phyloP scores from a whole-genome alignment of 2,329 filamentous ascomycete genomes.

The Ophiostoma perfectum region DNA sequence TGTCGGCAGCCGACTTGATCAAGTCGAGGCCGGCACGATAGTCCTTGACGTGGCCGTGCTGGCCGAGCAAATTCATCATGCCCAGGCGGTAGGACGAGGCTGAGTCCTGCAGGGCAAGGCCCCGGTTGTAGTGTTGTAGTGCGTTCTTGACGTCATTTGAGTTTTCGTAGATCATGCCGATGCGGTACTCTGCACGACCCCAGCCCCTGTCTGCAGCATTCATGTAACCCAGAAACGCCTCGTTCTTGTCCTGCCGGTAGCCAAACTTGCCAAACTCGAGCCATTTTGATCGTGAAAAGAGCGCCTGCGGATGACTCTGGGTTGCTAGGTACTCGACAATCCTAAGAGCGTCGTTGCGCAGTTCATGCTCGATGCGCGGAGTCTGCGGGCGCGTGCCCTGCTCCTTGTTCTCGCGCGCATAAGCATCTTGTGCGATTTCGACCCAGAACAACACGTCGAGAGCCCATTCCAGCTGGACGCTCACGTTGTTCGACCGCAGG shows the following conservation, averaged over 20 bases:
- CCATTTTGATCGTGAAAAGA: slow-evolving; percentile 96
- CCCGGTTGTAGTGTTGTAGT: slow-evolving; percentile 80
- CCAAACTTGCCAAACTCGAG: slow-evolving; percentile 97
- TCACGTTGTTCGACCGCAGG: slow-evolving; percentile 86
- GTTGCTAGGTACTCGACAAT: slow-evolving; percentile 86
- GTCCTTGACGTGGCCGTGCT: slow-evolving; percentile 85
- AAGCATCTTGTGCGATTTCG: slow-evolving; percentile 74
- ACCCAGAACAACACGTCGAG: slow-evolving; percentile 87
- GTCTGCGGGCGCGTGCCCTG: slow-evolving; percentile 62
- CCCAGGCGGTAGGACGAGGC: slow-evolving; percentile 81
- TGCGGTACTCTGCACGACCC: slow-evolving; percentile 85
- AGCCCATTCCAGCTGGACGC: slow-evolving; percentile 96
- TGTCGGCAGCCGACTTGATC: slow-evolving; percentile 76
- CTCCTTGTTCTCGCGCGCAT: slow-evolving; percentile 54
- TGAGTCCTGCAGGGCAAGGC: slow-evolving; percentile 75
- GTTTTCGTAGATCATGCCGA: slow-evolving; percentile 97
- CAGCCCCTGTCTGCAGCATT: slow-evolving; percentile 79
- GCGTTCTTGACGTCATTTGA: slow-evolving; percentile 90
- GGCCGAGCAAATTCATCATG: slow-evolving; percentile 95
- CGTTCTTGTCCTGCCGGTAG: slow-evolving; percentile 83
- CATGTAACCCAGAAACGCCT: slow-evolving; percentile 83
- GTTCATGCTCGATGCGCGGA: slow-evolving; percentile 80
- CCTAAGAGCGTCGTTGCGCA: slow-evolving; percentile 82
- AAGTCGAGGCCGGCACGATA: slow-evolving; percentile 71
- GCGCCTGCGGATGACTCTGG: slow-evolving; percentile 86